Evolutionary conservation across 1,284 basidiomycete genomes (phyloP), one percentile per base, ranked within the genome.

Genomic region (Butyriboletus appendiculatus): DNA sequence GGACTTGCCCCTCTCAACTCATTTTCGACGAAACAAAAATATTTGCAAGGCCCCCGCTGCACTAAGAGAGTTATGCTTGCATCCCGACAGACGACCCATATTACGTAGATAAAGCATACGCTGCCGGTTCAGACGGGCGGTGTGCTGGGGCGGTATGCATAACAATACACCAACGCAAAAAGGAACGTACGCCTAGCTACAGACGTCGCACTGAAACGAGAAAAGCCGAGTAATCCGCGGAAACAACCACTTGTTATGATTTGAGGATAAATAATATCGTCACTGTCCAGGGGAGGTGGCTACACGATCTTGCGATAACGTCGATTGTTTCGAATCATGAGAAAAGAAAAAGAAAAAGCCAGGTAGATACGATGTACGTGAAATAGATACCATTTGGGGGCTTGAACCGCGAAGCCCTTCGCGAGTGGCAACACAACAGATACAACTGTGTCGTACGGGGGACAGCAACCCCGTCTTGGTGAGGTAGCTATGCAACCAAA

Each of bases 331-430:
- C n/a, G 10, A 45, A 32, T 15, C 34, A 48, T 37, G 10, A 35
- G 14, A 42, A n/a, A 22, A 7, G 12, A 5, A 20, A 34, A 20
- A 9, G 7, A 20, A 30, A n/a, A n/a, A n/a, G 9, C 28, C 30
- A 34, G n/a, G n/a, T n/a, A n/a, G 24, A 24, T 24, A 24, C 24
- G 24, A 16, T 26, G 28, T 38, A 39, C 30, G 34, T 38, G 41
- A 53, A 58, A 59, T 50, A 60, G 45, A 67, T 67, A 64, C 56
- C 67, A 68, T 67, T 67, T 64, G 52, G 76, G 75, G 76, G 68
- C 73, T 75, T 75, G 62, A 63, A 62, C 44, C 54, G 76, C 77
- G 76, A 77, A 76, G 75, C 76, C 76, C 77, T 78, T 78, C 76
- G 76, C 75, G 52, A 33, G 53, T 56, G 26, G 47, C 45, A 59